phyloP scores from a whole-genome alignment of 345 rosid species.

The Rhodamnia argentea region DNA sequence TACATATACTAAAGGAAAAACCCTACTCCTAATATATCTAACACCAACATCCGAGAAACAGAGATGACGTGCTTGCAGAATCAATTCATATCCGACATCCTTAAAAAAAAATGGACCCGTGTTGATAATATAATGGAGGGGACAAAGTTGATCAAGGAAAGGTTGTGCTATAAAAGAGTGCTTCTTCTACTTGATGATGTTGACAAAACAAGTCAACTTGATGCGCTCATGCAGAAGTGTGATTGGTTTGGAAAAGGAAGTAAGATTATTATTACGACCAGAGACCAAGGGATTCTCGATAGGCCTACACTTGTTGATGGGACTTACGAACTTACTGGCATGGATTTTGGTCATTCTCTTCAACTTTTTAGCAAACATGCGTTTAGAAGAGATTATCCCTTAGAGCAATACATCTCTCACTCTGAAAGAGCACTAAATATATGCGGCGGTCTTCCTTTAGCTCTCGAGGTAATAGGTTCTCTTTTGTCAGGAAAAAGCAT shows the following conservation, averaged over 20 bases:
- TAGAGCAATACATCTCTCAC: neutral
- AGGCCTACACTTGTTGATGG: neutral
- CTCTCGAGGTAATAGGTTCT: neutral
- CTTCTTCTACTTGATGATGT: neutral
- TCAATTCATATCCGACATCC: neutral
- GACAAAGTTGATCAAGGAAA: neutral
- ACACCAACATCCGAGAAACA: too few species aligned
- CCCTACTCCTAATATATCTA: too few species aligned
- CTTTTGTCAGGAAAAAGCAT: rapidly evolving
- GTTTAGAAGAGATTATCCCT: neutral
- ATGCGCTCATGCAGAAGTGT: neutral
- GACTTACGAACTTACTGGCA: neutral
- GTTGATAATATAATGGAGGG: neutral
- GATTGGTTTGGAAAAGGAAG: neutral
- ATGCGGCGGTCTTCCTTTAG: neutral
- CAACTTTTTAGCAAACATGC: neutral
- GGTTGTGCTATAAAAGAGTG: neutral
- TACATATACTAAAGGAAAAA: too few species aligned
- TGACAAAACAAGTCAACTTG: neutral
- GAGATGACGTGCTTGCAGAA: too few species aligned
- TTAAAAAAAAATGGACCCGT: neutral
- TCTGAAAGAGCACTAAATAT: neutral
- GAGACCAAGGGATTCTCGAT: neutral
- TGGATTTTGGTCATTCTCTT: neutral
- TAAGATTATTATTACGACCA: neutral